Evolutionary conservation across 225 moss, liverwort and hornwort species (phyloP).

Genomic region (Sphagnum tenellum): DNA sequence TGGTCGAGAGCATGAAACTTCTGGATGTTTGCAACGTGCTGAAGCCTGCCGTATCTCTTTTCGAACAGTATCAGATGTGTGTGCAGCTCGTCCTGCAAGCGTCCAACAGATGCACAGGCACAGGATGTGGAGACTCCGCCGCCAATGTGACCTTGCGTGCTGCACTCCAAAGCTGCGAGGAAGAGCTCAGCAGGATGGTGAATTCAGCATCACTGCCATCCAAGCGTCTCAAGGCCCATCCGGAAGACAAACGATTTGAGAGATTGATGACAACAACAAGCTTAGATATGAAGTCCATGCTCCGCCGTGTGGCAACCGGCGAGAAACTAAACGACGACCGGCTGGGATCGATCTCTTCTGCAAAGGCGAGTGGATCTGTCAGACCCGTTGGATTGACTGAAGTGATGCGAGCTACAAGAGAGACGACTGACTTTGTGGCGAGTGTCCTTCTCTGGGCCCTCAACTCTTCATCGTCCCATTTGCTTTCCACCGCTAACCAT

Average conservation of each 20-base stretch:
- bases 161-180: slow-evolving; percentile 27
- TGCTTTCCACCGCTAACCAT: slow-evolving; percentile 17
- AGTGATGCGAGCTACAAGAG: slow-evolving; percentile 36
- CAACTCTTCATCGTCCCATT: slow-evolving; percentile 15
- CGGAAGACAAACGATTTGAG: too few relatives aligned
- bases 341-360: not conserved
- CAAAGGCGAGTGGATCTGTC: slow-evolving; percentile 2
- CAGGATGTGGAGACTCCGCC: slow-evolving; percentile 5
- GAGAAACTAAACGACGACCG: slow-evolving; percentile 12
- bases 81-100: slow-evolving; percentile 32
- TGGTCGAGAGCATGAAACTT: slow-evolving; percentile 52
- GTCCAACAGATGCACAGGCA: slow-evolving; percentile 16
- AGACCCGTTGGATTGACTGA: slow-evolving; percentile 13
- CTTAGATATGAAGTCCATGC: slow-evolving; percentile 1
- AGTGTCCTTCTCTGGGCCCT: slow-evolving; percentile 41
- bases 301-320: slow-evolving; percentile 19
- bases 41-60: slow-evolving; percentile 34
- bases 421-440: slow-evolving; percentile 40
- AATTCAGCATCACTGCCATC: slow-evolving; percentile 6
- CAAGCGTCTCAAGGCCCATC: not conserved
- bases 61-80: slow-evolving; percentile 45
- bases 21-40: slow-evolving; percentile 47
- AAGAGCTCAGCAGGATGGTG: slow-evolving; percentile 21
- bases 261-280: too few relatives aligned
- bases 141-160: slow-evolving; percentile 9